Conservation (phyloP, 768 basidiomycete genomes). For the Megacollybia marginata region DNA sequence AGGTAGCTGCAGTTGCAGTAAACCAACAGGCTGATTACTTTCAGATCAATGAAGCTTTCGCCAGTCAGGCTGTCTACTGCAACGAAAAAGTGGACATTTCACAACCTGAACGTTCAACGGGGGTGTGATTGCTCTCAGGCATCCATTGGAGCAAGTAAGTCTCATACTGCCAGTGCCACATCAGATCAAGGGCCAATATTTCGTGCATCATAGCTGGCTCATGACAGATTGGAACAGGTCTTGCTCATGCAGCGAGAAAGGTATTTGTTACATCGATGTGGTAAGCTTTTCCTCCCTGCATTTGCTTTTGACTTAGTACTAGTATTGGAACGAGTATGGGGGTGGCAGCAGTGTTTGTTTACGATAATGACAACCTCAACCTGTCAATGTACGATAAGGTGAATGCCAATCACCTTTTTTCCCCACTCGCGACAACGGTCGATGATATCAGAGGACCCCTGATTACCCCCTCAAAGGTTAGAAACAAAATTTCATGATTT, state of each 20-base stretch:
- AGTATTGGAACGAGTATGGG: constrained; percentile 81
- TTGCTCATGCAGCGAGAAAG: constrained; percentile 76
- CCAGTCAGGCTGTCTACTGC: constrained; percentile 71
- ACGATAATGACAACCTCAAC: not conserved
- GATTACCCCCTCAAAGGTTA: too few species aligned
- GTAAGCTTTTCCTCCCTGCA: not conserved
- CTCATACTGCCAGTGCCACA: not conserved
- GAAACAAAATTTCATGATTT: too few species aligned
- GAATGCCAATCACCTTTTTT: too few species aligned
- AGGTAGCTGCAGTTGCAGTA: not conserved
- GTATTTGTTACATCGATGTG: constrained; percentile 91
- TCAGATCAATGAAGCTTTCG: constrained; percentile 92
- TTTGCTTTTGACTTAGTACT: not conserved
- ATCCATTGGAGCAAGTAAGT: constrained; percentile 83
- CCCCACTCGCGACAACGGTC: too few species aligned
- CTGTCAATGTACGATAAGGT: too few species aligned
- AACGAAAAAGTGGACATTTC: constrained; percentile 64
- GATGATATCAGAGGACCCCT: too few species aligned
- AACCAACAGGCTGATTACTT: constrained; percentile 21
- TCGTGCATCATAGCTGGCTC: constrained; percentile 52
- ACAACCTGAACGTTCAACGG: constrained; percentile 79
- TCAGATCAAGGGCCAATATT: too few species aligned
- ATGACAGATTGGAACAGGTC: constrained; percentile 79
- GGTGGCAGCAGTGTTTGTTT: constrained; percentile 79
- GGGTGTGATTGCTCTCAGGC: constrained; percentile 85